Conservation (phyloP, 768 basidiomycete species). For the Lactarius vividus region DNA sequence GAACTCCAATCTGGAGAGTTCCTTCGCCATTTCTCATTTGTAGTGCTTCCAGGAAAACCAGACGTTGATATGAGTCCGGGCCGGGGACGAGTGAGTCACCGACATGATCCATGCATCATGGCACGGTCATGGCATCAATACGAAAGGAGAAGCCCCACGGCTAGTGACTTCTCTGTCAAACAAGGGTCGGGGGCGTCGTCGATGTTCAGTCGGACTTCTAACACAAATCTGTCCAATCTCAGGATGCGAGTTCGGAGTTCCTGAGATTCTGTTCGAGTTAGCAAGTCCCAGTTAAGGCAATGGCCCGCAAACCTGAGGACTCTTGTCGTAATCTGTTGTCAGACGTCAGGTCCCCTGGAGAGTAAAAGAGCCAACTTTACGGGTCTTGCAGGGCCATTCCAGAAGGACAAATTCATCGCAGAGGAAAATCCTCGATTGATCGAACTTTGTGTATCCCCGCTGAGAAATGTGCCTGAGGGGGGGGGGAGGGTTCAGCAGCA, state of each 20-base stretch:
- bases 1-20: neutral
- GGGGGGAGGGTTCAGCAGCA: neutral
- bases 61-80: neutral
- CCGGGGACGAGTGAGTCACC: neutral
- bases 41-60: neutral
- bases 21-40: neutral
- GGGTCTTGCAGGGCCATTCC: neutral
- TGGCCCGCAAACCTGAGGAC: neutral
- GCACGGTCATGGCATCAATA: neutral
- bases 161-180: neutral
- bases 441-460: neutral
- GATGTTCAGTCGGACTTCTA: neutral
- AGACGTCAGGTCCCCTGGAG: neutral
- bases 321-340: neutral
- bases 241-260: neutral
- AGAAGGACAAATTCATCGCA: neutral
- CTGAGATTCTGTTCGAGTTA: neutral
- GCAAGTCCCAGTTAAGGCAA: neutral
- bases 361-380: neutral
- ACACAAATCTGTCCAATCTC: neutral
- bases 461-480: neutral
- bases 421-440: neutral
- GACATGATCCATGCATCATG: neutral
- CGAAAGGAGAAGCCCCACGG: neutral
- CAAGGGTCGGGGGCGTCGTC: neutral